These are phyloP conservation scores for Candida qinlingensis DNA, from an alignment of 805 yeast genomes.

Conservation along the genomic window DNA sequence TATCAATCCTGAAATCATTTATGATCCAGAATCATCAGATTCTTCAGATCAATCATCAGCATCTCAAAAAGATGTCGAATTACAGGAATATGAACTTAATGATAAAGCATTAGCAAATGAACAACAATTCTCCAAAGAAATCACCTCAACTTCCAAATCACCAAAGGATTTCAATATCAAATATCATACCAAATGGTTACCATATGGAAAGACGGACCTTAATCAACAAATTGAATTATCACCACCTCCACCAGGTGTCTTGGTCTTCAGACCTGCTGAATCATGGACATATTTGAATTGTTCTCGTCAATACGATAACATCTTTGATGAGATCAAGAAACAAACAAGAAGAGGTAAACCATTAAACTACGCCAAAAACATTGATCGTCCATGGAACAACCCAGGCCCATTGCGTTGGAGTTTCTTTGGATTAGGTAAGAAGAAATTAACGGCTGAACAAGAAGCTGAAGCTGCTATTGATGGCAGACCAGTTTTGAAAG, in stretches of 20 bases:
- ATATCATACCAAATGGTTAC: constrained; percentile 67
- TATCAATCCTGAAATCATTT: constrained; percentile 49
- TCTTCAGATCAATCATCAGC: not conserved
- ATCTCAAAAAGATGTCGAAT: constrained; percentile 10
- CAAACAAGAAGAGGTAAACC: constrained; percentile 56
- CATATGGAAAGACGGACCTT: constrained; percentile 39
- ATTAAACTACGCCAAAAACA: constrained; percentile 26
- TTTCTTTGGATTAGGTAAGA: constrained; percentile 15
- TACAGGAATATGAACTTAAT: constrained; percentile 9
- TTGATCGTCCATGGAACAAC: constrained; percentile 85
- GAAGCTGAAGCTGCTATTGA: constrained; percentile 31
- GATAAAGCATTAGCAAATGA: no score
- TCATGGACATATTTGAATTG: constrained; percentile 79
- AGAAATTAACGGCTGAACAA: constrained; percentile 17
- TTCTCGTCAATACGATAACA: constrained; percentile 62
- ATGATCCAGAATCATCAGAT: constrained; percentile 11
- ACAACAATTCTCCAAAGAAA: not conserved
- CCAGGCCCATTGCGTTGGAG: constrained; percentile 53
- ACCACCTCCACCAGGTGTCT: constrained; percentile 88
- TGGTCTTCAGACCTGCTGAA: constrained; percentile 80
- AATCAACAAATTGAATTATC: constrained; percentile 53
- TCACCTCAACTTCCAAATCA: not conserved
- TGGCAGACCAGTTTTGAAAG: constrained; percentile 59
- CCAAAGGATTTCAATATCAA: constrained; percentile 22
- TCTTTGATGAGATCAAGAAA: constrained; percentile 61